A percentile compares a stretch with the other conserved stretches of the same genome.
phyloP scores from a whole-genome alignment of 805 yeast species.

The Schwanniomyces sp. region DNA sequence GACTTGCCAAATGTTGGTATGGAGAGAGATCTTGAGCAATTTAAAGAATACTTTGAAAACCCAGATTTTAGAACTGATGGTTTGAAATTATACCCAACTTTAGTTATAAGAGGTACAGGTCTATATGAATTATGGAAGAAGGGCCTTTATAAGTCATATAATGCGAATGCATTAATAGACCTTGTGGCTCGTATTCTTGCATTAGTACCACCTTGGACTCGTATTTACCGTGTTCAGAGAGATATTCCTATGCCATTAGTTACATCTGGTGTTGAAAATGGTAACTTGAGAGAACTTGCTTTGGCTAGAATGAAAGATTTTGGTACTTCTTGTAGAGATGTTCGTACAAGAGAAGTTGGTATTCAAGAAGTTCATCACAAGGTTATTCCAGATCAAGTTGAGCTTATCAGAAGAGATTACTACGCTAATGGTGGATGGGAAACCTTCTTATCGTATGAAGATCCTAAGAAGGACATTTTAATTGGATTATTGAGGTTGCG shows the following conservation, averaged over 20 bases:
- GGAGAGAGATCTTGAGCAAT: constrained; percentile 97
- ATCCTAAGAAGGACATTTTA: constrained; percentile 92
- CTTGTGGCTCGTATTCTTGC: constrained; percentile 95
- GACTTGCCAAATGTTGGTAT: constrained; percentile 97
- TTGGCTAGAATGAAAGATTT: constrained; percentile 97
- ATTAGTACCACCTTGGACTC: constrained; percentile 98
- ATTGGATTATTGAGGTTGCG: constrained; percentile 88
- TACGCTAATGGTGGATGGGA: constrained; percentile 99
- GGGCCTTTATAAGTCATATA: constrained; percentile 90
- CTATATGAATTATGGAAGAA: constrained; percentile 96
- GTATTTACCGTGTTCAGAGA: constrained; percentile 96
- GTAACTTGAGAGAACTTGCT: constrained; percentile 92
- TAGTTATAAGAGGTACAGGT: constrained; percentile 97
- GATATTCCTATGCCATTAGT: constrained; percentile 99
- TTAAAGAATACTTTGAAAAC: constrained; percentile 93
- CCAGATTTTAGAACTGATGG: constrained; percentile 98
- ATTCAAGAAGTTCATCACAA: constrained; percentile 98
- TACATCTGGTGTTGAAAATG: constrained; percentile 96
- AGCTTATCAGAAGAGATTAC: constrained; percentile 90
- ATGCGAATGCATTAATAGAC: constrained; percentile 91
- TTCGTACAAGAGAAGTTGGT: constrained; percentile 97
- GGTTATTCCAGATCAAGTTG: constrained; percentile 96
- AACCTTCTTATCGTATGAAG: constrained; percentile 93
- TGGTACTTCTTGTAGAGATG: constrained; percentile 94
- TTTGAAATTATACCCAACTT: constrained; percentile 89